phyloP scores from a whole-genome alignment of 345 rosid species.

The Brassica juncea region DNA sequence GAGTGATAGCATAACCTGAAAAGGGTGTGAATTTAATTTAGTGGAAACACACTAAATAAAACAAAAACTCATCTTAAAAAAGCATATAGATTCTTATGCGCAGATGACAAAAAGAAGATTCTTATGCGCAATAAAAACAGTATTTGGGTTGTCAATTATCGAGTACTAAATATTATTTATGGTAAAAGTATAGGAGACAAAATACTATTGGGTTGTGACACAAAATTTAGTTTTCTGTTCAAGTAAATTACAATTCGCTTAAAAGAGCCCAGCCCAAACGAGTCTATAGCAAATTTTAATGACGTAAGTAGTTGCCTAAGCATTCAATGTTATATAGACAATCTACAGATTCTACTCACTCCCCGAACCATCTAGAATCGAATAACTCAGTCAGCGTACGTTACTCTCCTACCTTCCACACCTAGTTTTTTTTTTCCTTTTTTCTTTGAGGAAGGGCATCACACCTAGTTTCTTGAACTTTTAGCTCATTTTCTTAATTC shows the following conservation, averaged over 20 bases:
- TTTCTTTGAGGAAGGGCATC: too few relatives aligned
- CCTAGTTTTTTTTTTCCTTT: background rate
- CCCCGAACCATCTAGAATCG: constrained; percentile 12
- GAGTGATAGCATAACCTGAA: background rate
- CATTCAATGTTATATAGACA: background rate
- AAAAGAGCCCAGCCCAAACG: constrained; percentile 5
- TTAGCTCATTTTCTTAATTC: background rate
- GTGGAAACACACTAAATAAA: background rate
- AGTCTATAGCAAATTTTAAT: background rate
- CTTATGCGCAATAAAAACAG: background rate
- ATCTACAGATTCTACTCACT: background rate
- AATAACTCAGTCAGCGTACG: constrained; percentile 5
- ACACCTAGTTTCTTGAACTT: background rate
- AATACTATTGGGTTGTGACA: background rate
- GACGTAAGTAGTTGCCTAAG: constrained; percentile 25
- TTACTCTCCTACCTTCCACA: background rate
- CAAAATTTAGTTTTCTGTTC: background rate
- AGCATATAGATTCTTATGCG: background rate
- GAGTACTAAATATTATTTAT: background rate
- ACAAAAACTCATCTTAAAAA: background rate
- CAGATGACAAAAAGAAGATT: background rate
- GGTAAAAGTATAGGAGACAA: background rate
- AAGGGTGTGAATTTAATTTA: background rate
- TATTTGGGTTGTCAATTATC: background rate
- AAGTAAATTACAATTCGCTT: background rate